Evolutionary conservation across 345 rosid genomes (phyloP), one percentile per base, ranked within the genome.

Genomic region (Bruguiera gymnorhiza): DNA sequence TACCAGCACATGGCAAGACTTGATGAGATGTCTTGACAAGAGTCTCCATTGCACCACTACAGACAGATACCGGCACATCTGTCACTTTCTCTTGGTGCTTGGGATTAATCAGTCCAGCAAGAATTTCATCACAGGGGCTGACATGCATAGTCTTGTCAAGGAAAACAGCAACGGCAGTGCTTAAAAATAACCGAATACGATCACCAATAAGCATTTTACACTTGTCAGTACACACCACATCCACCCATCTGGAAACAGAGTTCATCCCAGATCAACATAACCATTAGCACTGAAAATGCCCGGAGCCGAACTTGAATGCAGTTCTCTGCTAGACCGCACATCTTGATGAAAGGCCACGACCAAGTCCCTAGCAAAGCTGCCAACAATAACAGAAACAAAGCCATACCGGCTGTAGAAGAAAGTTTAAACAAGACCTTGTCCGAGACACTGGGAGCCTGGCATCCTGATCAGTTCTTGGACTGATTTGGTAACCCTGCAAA

Each of bases 361-460:
- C 72, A 89, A 70, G 80, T 83, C 86, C 64, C 85, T 84, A 6
- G 96, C 96, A 60, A 91, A 86, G 79, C 88, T 86, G 37, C 93
- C 96, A n/a, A 84, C 89, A 32, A 86, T 81, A 10, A 78, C 81
- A 19, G 89, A 89, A 54, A 85, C 96, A n/a, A 91, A 91, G 70
- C 90, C 89, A 18, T 86, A 76, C 93, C 91, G 15, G 87, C 76
- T 23, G 84, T 72, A 0, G 87, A 76, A 9, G 84, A 86, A 6
- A 87, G 75, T 83, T 82, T 89, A 67, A 86, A 83, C 68, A 85
- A 66, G 3, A 85, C 85, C 70, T 70, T 81, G 53, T 86, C 85
- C 2, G 76, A 63, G 29, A 86, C 83, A 71, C 73, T 61, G 36
- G 88, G 79, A 74, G 69, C 65, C 15, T 23, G 13, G 52, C 55